These are phyloP conservation scores for Macrophomina pseudophaseolina DNA, from an alignment of 2,329 filamentous ascomycete species.

Conservation along the genomic window DNA sequence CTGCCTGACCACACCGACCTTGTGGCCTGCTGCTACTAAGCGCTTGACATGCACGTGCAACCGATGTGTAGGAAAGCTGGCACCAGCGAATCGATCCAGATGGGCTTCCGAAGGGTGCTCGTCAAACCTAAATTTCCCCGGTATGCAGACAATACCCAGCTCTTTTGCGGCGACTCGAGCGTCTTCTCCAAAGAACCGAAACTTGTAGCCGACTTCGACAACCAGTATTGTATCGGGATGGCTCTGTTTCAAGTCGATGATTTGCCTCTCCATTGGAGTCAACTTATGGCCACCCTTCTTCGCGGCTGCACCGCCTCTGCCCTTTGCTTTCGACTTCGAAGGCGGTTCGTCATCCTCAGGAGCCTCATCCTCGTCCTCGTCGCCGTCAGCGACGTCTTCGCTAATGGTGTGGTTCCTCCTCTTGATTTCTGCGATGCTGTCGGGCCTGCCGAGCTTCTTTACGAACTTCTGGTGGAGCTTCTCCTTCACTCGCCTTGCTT, in stretches of 20 bases:
- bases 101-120: slow-evolving; percentile 94
- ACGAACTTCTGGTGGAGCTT: slow-evolving; percentile 84
- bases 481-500: slow-evolving; percentile 64
- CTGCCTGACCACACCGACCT: slow-evolving; percentile 93
- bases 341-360: slow-evolving; percentile 58
- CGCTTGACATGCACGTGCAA: slow-evolving; percentile 93
- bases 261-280: slow-evolving; percentile 92
- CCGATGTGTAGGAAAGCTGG: slow-evolving; percentile 91
- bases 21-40: slow-evolving; percentile 88
- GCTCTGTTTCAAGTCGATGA: slow-evolving; percentile 90
- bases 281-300: slow-evolving; percentile 84
- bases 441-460: slow-evolving; percentile 84
- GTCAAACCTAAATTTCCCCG: slow-evolving; percentile 92
- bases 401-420: slow-evolving; percentile 61
- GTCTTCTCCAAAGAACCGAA: slow-evolving; percentile 95
- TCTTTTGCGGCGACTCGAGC: slow-evolving; percentile 87
- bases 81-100: slow-evolving; percentile 88
- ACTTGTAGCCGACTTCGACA: slow-evolving; percentile 97
- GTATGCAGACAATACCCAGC: slow-evolving; percentile 93
- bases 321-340: slow-evolving; percentile 50
- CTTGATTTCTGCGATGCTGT: slow-evolving; percentile 74
- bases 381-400: slow-evolving; percentile 59
- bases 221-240: slow-evolving; percentile 89
- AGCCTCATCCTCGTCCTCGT: slow-evolving; percentile 59
- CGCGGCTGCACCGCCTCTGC: slow-evolving; percentile 54